Percentiles rank a stretch among this genome's conserved stretches.
These are phyloP conservation scores for Tephrocybe sp. DNA, from an alignment of 768 basidiomycete species.

Conservation along the genomic window DNA sequence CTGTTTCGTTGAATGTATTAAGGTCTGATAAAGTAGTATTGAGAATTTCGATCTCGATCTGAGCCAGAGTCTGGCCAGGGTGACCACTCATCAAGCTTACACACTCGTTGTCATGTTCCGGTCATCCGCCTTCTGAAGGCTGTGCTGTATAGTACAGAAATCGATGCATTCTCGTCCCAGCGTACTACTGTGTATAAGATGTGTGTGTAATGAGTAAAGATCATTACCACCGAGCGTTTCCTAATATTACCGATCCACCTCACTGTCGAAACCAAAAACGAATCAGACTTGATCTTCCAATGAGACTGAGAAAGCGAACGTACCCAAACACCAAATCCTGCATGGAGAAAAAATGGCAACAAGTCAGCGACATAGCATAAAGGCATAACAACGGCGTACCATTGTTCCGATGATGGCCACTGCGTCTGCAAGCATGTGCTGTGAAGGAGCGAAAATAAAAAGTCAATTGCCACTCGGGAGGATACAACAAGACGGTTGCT, in stretches of 20 bases:
- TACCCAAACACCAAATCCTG: conserved; percentile 94
- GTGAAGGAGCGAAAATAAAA: conserved; percentile 14
- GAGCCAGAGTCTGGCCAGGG: no score
- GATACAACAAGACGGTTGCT: conserved; percentile 21
- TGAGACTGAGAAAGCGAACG: conserved; percentile 31
- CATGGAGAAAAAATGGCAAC: conserved; percentile 2
- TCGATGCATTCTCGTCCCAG: background rate
- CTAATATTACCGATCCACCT: conserved; percentile 23
- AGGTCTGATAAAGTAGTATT: no score
- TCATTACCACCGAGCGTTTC: background rate
- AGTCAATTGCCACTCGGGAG: conserved; percentile 11
- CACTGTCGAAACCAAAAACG: conserved; percentile 11
- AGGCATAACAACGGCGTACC: conserved; percentile 46
- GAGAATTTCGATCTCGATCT: no score
- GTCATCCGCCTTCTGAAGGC: no score
- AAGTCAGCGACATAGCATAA: conserved; percentile 10
- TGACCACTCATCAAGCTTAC: no score
- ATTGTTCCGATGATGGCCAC: conserved; percentile 98
- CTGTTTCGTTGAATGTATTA: no score
- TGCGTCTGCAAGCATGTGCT: conserved; percentile 92
- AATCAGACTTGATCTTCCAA: conserved; percentile 1
- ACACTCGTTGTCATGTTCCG: no score
- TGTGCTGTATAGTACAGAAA: background rate
- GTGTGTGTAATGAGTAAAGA: background rate
- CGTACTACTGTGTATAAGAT: background rate